Percentiles rank a stretch among this genome's conserved stretches.
These are phyloP conservation scores for Phyllosticta paracitricarpa DNA, from an alignment of 2,329 filamentous ascomycete genomes.

Conservation along the genomic window DNA sequence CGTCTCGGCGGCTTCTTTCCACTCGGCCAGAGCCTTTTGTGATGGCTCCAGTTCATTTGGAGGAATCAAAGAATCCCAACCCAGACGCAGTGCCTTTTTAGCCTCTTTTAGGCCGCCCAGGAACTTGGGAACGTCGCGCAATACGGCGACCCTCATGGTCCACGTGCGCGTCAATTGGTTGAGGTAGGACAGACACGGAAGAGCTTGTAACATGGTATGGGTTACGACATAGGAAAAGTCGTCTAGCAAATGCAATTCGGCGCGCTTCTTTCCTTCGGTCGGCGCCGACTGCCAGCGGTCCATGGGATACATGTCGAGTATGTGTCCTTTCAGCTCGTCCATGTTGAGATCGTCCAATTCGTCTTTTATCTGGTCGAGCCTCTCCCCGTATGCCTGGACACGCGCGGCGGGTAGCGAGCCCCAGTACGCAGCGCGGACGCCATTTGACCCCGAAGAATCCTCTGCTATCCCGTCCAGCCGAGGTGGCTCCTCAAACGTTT, in stretches of 20 bases:
- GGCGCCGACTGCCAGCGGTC: slow-evolving; percentile 37
- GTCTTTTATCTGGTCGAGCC: slow-evolving; percentile 62
- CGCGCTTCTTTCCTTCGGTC: slow-evolving; percentile 21
- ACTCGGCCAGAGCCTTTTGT: slow-evolving; percentile 23
- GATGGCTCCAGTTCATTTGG: slow-evolving; percentile 19
- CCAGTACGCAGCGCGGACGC: slow-evolving; percentile 39
- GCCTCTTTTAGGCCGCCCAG: slow-evolving; percentile 54
- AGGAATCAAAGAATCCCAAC: slow-evolving; percentile 52
- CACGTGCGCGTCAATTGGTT: slow-evolving; percentile 65
- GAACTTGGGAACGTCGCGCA: slow-evolving; percentile 63
- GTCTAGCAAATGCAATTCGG: slow-evolving; percentile 59
- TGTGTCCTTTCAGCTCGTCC: slow-evolving; percentile 82
- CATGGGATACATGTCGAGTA: slow-evolving; percentile 65
- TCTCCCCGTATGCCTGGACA: slow-evolving; percentile 58
- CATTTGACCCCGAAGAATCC: neutral
- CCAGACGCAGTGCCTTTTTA: slow-evolving; percentile 54
- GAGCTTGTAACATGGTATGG: slow-evolving; percentile 77
- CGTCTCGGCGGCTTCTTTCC: slow-evolving; percentile 33
- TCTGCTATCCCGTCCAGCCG: slow-evolving; percentile 8
- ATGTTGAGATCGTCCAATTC: slow-evolving; percentile 62
- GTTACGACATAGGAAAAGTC: slow-evolving; percentile 87
- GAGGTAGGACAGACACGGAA: slow-evolving; percentile 70
- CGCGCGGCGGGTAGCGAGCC: slow-evolving; percentile 60
- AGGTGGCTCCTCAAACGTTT: slow-evolving; percentile 33
- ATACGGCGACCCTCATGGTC: slow-evolving; percentile 64